Conservation (phyloP, 148 eudicot species). For the Diospyros kaki region DNA sequence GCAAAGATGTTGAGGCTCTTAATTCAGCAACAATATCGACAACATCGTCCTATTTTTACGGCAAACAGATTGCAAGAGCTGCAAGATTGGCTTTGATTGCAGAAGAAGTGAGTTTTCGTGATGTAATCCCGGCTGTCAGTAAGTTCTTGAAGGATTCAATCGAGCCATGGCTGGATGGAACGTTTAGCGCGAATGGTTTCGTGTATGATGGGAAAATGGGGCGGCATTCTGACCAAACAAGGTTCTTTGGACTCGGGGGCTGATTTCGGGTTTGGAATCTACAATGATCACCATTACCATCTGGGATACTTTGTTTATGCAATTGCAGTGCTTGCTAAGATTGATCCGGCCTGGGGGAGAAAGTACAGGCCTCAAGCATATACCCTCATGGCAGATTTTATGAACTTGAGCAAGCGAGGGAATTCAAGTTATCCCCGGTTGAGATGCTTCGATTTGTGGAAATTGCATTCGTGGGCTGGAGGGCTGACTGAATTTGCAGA, state of each 20-base stretch:
- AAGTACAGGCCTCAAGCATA: constrained; percentile 77
- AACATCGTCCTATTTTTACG: constrained; percentile 76
- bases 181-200: constrained; percentile 64
- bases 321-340: constrained; percentile 88
- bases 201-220: constrained; percentile 83
- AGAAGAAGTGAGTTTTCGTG: constrained; percentile 65
- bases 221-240: constrained; percentile 79
- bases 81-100: constrained; percentile 93
- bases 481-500: constrained; percentile 85
- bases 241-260: constrained; percentile 64
- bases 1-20: constrained; percentile 54
- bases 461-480: constrained; percentile 93
- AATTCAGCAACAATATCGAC: constrained; percentile 47
- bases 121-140: constrained; percentile 56
- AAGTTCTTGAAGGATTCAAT: constrained; percentile 64
- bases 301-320: constrained; percentile 79
- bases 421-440: constrained; percentile 51
- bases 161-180: constrained; percentile 93
- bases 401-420: constrained; percentile 57
- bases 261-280: constrained; percentile 93
- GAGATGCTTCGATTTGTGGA: constrained; percentile 88
- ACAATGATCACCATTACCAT: constrained; percentile 88
- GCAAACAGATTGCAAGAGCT: constrained; percentile 79
- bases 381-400: constrained; percentile 72
- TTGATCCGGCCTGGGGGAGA: constrained; percentile 85